phyloP scores from a whole-genome alignment of 495 filamentous ascomycete species.

The Lasiosphaeria ovina region DNA sequence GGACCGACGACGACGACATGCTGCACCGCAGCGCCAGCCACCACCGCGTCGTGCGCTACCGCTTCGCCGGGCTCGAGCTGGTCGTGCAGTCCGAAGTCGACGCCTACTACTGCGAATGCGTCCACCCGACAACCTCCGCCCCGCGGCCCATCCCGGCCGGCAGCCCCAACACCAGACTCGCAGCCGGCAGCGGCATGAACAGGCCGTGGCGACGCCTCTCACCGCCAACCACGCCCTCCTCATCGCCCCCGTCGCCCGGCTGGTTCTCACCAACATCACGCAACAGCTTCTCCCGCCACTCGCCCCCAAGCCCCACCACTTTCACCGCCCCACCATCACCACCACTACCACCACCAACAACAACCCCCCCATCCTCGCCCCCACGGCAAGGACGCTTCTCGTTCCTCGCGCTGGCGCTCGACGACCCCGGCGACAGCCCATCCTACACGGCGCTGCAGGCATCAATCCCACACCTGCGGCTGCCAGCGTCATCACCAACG shows the following conservation, averaged over 20 bases:
- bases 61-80: constrained; percentile 19
- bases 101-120: constrained; percentile 20
- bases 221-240: not conserved
- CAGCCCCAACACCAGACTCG: not conserved
- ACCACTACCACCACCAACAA: not conserved
- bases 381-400: not conserved
- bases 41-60: constrained; percentile 27
- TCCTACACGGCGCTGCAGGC: not conserved
- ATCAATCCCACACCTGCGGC: not conserved
- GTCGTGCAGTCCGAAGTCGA: constrained; percentile 29
- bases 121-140: constrained; percentile 2
- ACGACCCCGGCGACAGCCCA: constrained; percentile 24
- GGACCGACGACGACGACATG: constrained; percentile 4
- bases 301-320: not conserved
- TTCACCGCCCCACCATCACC: not conserved
- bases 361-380: not conserved
- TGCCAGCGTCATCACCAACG: not conserved
- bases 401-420: constrained; percentile 17
- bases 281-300: no score
- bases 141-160: not conserved
- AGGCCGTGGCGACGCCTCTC: not conserved
- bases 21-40: constrained; percentile 24
- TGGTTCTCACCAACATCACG: no score
- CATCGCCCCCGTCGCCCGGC: not conserved
- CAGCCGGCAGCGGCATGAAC: not conserved